phyloP scores from a whole-genome alignment of 257 asterid genomes.

The Solanum neorickii region DNA sequence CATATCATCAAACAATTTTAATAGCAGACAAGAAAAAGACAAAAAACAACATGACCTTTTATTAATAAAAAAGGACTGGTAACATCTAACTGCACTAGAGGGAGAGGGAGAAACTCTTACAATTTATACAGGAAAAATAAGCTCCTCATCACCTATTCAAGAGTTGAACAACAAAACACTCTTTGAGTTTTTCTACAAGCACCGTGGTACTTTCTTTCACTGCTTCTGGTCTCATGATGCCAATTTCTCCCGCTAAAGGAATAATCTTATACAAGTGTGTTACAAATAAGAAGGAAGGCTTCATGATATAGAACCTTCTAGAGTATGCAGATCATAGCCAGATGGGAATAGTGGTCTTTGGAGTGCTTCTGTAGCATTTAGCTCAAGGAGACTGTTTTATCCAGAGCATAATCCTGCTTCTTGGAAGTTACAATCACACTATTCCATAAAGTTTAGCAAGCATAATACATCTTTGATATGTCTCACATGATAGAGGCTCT shows the following conservation, averaged over 20 bases:
- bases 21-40: not conserved
- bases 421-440: not conserved
- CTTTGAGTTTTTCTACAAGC: not conserved
- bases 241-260: not conserved
- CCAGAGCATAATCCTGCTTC: not conserved
- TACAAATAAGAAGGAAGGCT: not conserved
- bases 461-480: not conserved
- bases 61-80: not conserved
- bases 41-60: not conserved
- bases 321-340: not conserved
- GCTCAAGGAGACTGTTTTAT: not conserved
- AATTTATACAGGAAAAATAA: not conserved
- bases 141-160: not conserved
- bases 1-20: not conserved
- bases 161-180: not conserved
- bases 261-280: not conserved
- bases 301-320: not conserved
- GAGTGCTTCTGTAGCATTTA: not conserved
- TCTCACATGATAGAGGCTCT: not conserved
- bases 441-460: not conserved
- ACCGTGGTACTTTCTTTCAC: not conserved
- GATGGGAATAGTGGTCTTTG: not conserved
- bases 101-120: not conserved
- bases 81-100: not conserved
- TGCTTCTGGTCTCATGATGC: not conserved